Evolutionary conservation across 768 basidiomycete genomes (phyloP).

Genomic region (Phlebiopsis gigantea): DNA sequence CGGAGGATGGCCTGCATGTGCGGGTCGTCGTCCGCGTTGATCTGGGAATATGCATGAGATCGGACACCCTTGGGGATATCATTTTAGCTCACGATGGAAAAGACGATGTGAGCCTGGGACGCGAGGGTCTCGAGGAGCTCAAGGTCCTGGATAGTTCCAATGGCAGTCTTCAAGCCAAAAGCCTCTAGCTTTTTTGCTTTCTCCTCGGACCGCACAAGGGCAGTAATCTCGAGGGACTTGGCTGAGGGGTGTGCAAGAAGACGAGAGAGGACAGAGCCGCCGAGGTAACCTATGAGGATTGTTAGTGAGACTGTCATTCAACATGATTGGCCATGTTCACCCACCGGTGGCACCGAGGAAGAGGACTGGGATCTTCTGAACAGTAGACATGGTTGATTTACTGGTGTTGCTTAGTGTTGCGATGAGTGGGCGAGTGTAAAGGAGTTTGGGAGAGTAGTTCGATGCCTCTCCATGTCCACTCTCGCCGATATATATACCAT

Average conservation of each 20-base stretch:
- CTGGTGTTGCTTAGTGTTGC: too few relatives aligned
- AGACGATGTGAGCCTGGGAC: conserved; percentile 36
- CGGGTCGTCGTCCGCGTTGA: conserved; percentile 40
- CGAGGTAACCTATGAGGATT: conserved; percentile 59
- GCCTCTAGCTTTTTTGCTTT: conserved; percentile 27
- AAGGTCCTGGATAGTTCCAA: conserved; percentile 27
- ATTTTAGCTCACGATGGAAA: conserved; percentile 11
- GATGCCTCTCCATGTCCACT: too few relatives aligned
- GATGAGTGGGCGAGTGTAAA: too few relatives aligned
- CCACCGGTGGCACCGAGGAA: too few relatives aligned
- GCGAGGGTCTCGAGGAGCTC: conserved; percentile 34
- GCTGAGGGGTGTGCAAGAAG: conserved; percentile 40
- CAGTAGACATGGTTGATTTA: too few relatives aligned
- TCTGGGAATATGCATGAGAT: conserved; percentile 23
- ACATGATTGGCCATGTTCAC: too few relatives aligned
- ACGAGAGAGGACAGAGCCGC: conserved; percentile 45
- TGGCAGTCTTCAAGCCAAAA: conserved; percentile 18
- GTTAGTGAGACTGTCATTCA: too few relatives aligned
- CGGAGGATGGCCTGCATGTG: conserved; percentile 42
- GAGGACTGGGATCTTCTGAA: too few relatives aligned
- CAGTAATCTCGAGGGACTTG: conserved; percentile 38
- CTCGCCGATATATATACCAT: too few relatives aligned
- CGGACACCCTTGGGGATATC: neutral
- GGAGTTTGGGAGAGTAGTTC: too few relatives aligned
- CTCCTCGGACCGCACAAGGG: conserved; percentile 38